phyloP scores from a whole-genome alignment of 2,329 filamentous ascomycete genomes.

The Trichocomaceae sp. region DNA sequence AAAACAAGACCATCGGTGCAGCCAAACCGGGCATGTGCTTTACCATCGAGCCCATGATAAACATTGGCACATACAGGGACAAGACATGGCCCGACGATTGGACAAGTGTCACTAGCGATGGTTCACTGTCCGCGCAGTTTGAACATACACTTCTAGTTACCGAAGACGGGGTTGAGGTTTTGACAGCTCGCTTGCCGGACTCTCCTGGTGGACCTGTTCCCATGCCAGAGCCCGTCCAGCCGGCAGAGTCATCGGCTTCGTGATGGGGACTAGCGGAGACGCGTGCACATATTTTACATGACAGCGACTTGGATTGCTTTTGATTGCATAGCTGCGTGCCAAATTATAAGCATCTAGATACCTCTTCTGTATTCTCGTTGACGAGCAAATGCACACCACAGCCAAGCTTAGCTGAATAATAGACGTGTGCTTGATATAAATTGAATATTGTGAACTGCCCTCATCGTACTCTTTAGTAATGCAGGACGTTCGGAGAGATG shows the following conservation, averaged over 20 bases:
- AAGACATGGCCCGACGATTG: constrained; percentile 98
- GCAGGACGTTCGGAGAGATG: background rate
- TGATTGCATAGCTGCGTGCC: constrained; percentile 8
- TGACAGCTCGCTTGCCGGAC: constrained; percentile 65
- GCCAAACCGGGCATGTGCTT: constrained; percentile 98
- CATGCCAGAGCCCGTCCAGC: constrained; percentile 41
- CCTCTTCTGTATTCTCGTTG: background rate
- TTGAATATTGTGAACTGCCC: no score
- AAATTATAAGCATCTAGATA: background rate
- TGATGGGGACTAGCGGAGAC: background rate
- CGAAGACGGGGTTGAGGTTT: constrained; percentile 70
- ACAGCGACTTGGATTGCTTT: background rate
- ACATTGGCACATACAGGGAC: constrained; percentile 80
- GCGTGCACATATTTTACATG: background rate
- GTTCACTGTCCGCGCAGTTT: constrained; percentile 88
- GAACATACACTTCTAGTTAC: constrained; percentile 82
- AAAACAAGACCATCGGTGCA: constrained; percentile 93
- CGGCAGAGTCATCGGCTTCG: background rate
- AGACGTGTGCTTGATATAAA: background rate
- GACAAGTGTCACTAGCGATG: constrained; percentile 91
- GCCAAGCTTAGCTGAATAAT: background rate
- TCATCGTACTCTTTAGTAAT: no score
- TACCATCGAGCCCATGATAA: constrained; percentile 98
- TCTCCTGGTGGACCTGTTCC: constrained; percentile 69
- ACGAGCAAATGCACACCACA: background rate